Base-by-base conservation (phyloP, 1,139 yeast species). In the Yamadazyma pseudoaaseri region DNA sequence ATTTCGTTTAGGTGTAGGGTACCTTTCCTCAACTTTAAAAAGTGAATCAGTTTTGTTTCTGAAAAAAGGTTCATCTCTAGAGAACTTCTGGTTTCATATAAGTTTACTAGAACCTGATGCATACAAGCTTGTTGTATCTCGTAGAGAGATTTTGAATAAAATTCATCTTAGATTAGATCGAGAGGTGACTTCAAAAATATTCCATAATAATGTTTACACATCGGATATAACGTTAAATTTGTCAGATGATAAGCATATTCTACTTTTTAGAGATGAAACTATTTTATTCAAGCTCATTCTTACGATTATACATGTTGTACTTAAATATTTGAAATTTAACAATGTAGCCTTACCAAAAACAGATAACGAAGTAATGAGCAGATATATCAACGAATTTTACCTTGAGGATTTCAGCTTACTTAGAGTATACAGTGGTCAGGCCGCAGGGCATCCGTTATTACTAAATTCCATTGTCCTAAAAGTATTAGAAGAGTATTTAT, bases 381-480 rank as follows among this genome's bases (percentile, higher is more conserved):
- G 38, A 21, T 50, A 49, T 30, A 26, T 34, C 21, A 27, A 39
- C 23, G 29, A 41, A 2, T 43, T 43, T 36, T 49, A 29, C 29
- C 31, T 52, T 9, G 66, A 62, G 37, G 65, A 60, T 41, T 54
- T 50, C 34, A 55, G 55, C 31, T 36, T 64, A 9, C 32, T 59
- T 8, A 41, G 65, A 22, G 36, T 62, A 4, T 61, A 61, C 33
- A 38, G 58, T 8, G 58, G 57, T 9, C 39, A 44, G 16, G 44
- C 48, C 5, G 50, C 44, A 33, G 66, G 66, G 1, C 56, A 52
- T 31, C 53, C 52, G 0, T 27, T 46, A 25, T 20, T 59, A 11
- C 28, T 58, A 5, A 37, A 48, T 45, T 37, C 58, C 0, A 50
- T 61, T 12, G 26, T 60, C 3, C 38, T 48, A n/a, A 54, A 56